These are phyloP conservation scores for Pythium biforme DNA, from an alignment of 352 stramenopile species.

Conservation along the genomic window DNA sequence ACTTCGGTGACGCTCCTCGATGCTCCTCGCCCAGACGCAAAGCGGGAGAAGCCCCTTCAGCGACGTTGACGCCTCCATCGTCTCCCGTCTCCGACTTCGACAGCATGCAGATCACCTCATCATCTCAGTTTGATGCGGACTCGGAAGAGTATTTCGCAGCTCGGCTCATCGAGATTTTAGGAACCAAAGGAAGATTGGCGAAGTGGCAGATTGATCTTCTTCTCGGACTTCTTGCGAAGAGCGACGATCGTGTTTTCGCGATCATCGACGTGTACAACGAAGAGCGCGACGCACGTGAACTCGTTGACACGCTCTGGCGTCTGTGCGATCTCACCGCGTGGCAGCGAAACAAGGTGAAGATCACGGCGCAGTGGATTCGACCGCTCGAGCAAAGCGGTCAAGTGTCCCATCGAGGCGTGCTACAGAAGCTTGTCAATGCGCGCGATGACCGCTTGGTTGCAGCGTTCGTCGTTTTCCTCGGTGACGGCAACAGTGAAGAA, in stretches of 20 bases:
- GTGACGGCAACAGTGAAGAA: conserved; percentile 58
- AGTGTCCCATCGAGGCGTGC: conserved; percentile 29
- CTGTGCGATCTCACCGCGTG: conserved; percentile 67
- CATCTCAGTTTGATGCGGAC: conserved; percentile 10
- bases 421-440: conserved; percentile 43
- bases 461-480: conserved; percentile 63
- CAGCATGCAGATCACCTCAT: conserved; percentile 1
- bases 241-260: conserved; percentile 51
- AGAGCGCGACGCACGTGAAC: conserved; percentile 40
- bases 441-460: conserved; percentile 68
- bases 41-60: not conserved
- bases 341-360: conserved; percentile 46
- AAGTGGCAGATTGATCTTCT: conserved; percentile 64
- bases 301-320: conserved; percentile 55
- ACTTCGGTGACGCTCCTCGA: conserved; percentile 40
- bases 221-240: conserved; percentile 38
- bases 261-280: conserved; percentile 58
- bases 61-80: conserved; percentile 13
- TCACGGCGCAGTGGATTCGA: conserved; percentile 54
- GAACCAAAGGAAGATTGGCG: conserved; percentile 35
- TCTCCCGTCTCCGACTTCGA: conserved; percentile 5
- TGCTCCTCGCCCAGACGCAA: conserved; percentile 24
- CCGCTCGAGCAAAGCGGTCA: conserved; percentile 39
- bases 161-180: conserved; percentile 38
- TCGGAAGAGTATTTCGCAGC: conserved; percentile 31